These are phyloP conservation scores for Drechmeria coniospora DNA, from an alignment of 2,329 filamentous ascomycete genomes.

Conservation along the genomic window DNA sequence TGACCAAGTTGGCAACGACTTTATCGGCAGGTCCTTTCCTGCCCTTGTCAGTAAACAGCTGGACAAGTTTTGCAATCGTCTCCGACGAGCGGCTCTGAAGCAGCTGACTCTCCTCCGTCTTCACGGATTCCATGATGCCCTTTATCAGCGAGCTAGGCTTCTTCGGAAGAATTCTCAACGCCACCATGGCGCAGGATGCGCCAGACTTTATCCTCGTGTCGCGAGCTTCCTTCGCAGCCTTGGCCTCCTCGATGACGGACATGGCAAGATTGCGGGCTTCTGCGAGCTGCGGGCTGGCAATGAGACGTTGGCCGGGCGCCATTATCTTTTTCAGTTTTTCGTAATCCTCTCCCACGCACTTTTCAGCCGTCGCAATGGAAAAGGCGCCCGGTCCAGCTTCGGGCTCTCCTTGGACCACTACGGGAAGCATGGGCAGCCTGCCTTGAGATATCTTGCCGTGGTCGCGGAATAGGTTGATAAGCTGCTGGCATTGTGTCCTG, in stretches of 20 bases:
- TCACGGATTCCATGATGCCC: slow-evolving; percentile 95
- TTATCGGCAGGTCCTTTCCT: slow-evolving; percentile 84
- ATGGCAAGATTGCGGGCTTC: slow-evolving; percentile 60
- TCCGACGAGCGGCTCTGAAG: slow-evolving; percentile 75
- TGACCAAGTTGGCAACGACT: slow-evolving; percentile 86
- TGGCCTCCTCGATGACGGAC: slow-evolving; percentile 65
- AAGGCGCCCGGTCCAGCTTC: slow-evolving; percentile 89
- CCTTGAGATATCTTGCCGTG: slow-evolving; percentile 64
- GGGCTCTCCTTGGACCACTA: slow-evolving; percentile 84
- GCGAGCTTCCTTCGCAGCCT: slow-evolving; percentile 59
- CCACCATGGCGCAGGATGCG: slow-evolving; percentile 73
- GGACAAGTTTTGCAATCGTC: slow-evolving; percentile 73
- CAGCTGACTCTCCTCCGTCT: slow-evolving; percentile 80
- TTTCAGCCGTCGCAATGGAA: slow-evolving; percentile 74
- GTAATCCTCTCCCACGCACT: slow-evolving; percentile 71
- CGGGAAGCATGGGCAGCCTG: slow-evolving; percentile 67
- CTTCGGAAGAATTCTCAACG: slow-evolving; percentile 78
- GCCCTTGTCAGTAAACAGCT: slow-evolving; percentile 65
- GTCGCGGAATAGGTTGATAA: slow-evolving; percentile 84
- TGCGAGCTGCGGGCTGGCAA: slow-evolving; percentile 61
- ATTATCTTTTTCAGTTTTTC: slow-evolving; percentile 80
- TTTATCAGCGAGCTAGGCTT: slow-evolving; percentile 89
- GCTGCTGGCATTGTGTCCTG: slow-evolving; percentile 77
- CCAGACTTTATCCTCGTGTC: slow-evolving; percentile 79
- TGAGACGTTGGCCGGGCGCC: slow-evolving; percentile 73